These are phyloP conservation scores for Rhodotorula sphaerocarpa DNA, from an alignment of 768 basidiomycete genomes.

Conservation along the genomic window DNA sequence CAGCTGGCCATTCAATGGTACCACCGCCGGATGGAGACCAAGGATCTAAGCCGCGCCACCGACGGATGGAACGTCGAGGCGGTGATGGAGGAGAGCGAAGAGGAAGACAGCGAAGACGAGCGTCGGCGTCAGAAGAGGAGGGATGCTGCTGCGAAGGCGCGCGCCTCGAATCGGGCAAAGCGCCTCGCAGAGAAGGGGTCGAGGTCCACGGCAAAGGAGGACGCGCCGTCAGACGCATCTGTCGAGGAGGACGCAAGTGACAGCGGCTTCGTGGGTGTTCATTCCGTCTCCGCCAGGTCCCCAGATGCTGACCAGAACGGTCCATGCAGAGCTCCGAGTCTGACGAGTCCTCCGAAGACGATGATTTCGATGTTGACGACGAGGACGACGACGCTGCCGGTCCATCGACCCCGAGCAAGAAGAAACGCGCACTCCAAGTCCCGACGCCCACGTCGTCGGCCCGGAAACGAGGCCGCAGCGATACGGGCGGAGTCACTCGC, in stretches of 20 bases:
- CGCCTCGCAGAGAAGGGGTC: slow-evolving; percentile 7
- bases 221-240: slow-evolving; percentile 18
- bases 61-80: slow-evolving; percentile 28
- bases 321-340: not conserved
- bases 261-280: slow-evolving; percentile 37
- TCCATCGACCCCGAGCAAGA: not conserved
- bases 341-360: not conserved
- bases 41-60: not conserved
- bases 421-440: no score
- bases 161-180: not conserved
- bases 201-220: slow-evolving; percentile 17
- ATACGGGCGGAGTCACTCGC: not conserved
- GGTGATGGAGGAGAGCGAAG: slow-evolving; percentile 12
- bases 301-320: no score
- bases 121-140: not conserved
- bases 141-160: not conserved
- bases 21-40: not conserved
- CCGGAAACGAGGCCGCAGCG: not conserved
- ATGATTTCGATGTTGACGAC: not conserved
- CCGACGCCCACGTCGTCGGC: slow-evolving; percentile 5
- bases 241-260: slow-evolving; percentile 6
- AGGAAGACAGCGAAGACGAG: slow-evolving; percentile 24
- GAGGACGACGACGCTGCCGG: not conserved
- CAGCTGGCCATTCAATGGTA: not conserved
- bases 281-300: no score